Conservation (phyloP, 2,329 filamentous ascomycete genomes). For the Paradendryphiella salina region DNA sequence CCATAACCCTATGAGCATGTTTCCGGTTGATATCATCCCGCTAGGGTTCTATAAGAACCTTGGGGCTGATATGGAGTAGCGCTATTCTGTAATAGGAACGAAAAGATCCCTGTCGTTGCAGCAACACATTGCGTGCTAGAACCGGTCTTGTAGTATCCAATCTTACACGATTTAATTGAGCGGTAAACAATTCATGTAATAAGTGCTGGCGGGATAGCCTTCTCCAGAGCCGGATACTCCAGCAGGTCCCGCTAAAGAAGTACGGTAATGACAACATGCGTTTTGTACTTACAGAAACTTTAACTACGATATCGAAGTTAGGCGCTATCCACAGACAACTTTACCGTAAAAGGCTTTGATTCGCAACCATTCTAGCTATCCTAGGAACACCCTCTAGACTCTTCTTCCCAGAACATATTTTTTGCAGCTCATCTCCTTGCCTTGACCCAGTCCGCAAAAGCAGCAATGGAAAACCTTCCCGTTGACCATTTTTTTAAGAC, state of each 20-base stretch:
- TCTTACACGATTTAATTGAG: background rate
- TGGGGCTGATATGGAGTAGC: slow-evolving; percentile 11
- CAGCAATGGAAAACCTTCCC: slow-evolving; percentile 21
- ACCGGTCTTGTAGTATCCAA: no score
- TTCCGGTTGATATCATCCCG: slow-evolving; percentile 5
- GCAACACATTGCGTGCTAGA: background rate
- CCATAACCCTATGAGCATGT: slow-evolving; percentile 9
- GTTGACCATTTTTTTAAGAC: slow-evolving; percentile 20
- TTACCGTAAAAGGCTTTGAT: background rate
- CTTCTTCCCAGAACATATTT: no score
- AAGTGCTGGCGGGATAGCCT: background rate
- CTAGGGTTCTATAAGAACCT: slow-evolving; percentile 7
- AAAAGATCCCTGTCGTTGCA: slow-evolving; percentile 20
- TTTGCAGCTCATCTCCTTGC: no score
- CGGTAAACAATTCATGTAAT: background rate
- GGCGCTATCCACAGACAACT: background rate
- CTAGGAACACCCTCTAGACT: background rate
- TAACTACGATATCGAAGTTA: background rate
- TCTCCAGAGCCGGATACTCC: background rate
- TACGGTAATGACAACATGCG: background rate
- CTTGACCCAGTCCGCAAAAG: background rate
- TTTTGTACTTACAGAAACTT: background rate
- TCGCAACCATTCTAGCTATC: background rate
- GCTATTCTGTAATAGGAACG: slow-evolving; percentile 17
- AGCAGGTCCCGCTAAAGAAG: background rate